A percentile compares a stretch with the other conserved stretches of the same genome.
phyloP scores from a whole-genome alignment of 805 yeast genomes.

The Kuraishia borneana region DNA sequence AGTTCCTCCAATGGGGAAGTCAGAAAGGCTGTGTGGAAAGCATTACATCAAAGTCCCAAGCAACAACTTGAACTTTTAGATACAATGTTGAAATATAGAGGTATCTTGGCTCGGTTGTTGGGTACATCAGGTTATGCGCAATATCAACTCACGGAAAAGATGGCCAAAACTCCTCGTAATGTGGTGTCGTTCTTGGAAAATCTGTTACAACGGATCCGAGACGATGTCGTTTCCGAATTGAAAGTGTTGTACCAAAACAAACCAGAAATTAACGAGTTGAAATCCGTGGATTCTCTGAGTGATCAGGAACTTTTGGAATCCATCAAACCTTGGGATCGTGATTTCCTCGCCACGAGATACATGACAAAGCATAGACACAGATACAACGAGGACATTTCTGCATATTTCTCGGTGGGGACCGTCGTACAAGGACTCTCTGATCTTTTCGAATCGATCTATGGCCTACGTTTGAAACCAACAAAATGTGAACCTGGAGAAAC shows the following conservation, averaged over 20 bases:
- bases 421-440: constrained; percentile 75
- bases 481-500: constrained; percentile 61
- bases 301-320: constrained; percentile 29
- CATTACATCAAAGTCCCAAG: constrained; percentile 52
- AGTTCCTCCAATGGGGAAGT: constrained; percentile 43
- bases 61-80: constrained; percentile 53
- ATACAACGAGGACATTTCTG: constrained; percentile 38
- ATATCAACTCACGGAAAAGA: constrained; percentile 73
- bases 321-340: constrained; percentile 89
- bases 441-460: constrained; percentile 62
- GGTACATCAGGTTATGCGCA: constrained; percentile 63
- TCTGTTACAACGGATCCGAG: constrained; percentile 38
- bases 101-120: constrained; percentile 59
- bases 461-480: constrained; percentile 63
- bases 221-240: constrained; percentile 51
- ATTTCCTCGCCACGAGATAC: constrained; percentile 30
- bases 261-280: constrained; percentile 7
- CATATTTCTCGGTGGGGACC: constrained; percentile 75
- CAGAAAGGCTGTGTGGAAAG: constrained; percentile 64
- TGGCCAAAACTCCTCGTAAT: constrained; percentile 75
- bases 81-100: constrained; percentile 51
- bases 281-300: constrained; percentile 9
- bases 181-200: constrained; percentile 60
- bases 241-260: constrained; percentile 28
- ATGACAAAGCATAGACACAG: constrained; percentile 22